phyloP scores from a whole-genome alignment of 2,329 filamentous ascomycete species.

The Cladosporium sp. region DNA sequence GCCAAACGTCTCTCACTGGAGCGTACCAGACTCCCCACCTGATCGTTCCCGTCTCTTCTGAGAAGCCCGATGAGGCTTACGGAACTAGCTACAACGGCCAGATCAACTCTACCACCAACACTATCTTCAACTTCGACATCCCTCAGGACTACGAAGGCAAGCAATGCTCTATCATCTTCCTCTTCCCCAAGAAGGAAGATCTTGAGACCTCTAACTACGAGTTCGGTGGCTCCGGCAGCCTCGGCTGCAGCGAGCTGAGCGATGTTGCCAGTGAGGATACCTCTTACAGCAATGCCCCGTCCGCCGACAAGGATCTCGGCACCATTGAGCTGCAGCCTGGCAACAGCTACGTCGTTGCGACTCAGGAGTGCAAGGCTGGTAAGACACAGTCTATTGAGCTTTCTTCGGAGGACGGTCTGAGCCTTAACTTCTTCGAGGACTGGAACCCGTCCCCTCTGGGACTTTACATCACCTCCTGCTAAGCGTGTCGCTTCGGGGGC shows the following conservation, averaged over 20 bases:
- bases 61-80: slow-evolving; percentile 34
- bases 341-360: slow-evolving; percentile 26
- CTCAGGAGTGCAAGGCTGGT: slow-evolving; percentile 24
- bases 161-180: slow-evolving; percentile 46
- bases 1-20: slow-evolving; percentile 28
- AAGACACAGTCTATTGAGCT: slow-evolving; percentile 21
- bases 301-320: slow-evolving; percentile 6
- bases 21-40: slow-evolving; percentile 35
- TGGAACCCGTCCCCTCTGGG: slow-evolving; percentile 23
- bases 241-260: slow-evolving; percentile 27
- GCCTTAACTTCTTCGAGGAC: slow-evolving; percentile 26
- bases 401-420: slow-evolving; percentile 17
- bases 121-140: slow-evolving; percentile 46
- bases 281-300: slow-evolving; percentile 18
- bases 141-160: slow-evolving; percentile 35
- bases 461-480: slow-evolving; percentile 26
- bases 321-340: slow-evolving; percentile 18
- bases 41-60: slow-evolving; percentile 34
- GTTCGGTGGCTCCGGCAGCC: slow-evolving; percentile 36
- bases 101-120: slow-evolving; percentile 35
- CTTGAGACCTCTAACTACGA: slow-evolving; percentile 33
- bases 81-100: slow-evolving; percentile 38
- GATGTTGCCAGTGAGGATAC: slow-evolving; percentile 18
- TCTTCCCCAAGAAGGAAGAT: slow-evolving; percentile 36
- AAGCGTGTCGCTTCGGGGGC: slow-evolving; percentile 6